These are phyloP conservation scores for Neofusicoccum sp. DNA, from an alignment of 2,329 filamentous ascomycete species.

Conservation along the genomic window DNA sequence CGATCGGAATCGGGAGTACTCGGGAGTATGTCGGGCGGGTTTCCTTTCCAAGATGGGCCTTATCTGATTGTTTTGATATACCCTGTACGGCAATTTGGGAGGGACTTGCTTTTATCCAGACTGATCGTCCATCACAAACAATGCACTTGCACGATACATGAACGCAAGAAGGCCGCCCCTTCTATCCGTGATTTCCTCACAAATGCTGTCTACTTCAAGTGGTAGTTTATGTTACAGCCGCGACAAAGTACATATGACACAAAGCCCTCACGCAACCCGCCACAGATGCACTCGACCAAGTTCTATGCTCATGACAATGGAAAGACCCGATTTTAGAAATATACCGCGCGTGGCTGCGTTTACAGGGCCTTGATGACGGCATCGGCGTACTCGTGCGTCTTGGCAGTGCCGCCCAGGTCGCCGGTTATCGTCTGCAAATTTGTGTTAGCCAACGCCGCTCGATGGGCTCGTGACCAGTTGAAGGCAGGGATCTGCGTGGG, in stretches of 20 bases:
- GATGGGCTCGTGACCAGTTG: not conserved
- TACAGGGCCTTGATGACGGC: conserved; percentile 77
- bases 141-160: too few relatives aligned
- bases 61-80: conserved; percentile 20
- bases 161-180: too few relatives aligned
- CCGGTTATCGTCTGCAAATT: conserved; percentile 72
- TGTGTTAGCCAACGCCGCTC: conserved; percentile 21
- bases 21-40: not conserved
- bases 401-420: conserved; percentile 93
- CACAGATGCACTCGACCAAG: conserved; percentile 4
- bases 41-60: not conserved
- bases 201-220: conserved; percentile 2
- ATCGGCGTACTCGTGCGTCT: conserved; percentile 90
- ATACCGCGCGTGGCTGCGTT: not conserved
- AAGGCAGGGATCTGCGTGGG: conserved; percentile 25
- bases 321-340: not conserved
- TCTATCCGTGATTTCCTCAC: not conserved
- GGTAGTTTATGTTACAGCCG: conserved; percentile 10
- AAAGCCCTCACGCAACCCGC: not conserved
- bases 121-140: too few relatives aligned
- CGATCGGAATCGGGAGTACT: not conserved
- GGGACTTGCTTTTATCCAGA: too few relatives aligned
- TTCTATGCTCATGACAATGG: not conserved
- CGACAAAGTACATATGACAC: conserved; percentile 15
- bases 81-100: conserved; percentile 14